phyloP scores from a whole-genome alignment of 73 alveolate species.

The Uronychia binucleata region DNA sequence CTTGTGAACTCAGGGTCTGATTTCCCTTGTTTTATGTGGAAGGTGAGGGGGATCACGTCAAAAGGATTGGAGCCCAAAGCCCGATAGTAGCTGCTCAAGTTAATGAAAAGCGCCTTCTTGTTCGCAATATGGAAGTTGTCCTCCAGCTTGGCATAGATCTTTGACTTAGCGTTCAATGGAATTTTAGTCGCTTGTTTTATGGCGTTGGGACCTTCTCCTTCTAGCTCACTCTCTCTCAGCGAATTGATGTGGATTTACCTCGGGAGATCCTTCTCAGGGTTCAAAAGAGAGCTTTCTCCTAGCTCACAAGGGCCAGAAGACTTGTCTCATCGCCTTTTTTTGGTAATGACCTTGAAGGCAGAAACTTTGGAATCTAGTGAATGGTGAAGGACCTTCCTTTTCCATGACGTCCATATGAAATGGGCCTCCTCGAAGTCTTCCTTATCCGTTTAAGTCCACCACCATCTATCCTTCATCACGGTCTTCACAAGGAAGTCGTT shows the following conservation, averaged over 20 bases:
- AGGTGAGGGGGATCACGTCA: conserved; percentile 33
- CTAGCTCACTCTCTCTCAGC: background rate
- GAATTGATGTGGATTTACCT: too few relatives aligned
- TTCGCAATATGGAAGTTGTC: conserved; percentile 37
- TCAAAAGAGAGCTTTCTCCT: too few relatives aligned
- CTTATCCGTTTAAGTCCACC: conserved; percentile 43
- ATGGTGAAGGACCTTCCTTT: conserved; percentile 31
- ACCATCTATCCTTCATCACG: conserved; percentile 25
- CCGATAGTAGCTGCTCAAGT: conserved; percentile 11
- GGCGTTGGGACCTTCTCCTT: background rate
- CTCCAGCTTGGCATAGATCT: conserved; percentile 29
- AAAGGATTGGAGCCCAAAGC: conserved; percentile 31
- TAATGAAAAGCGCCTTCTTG: conserved; percentile 28
- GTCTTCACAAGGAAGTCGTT: conserved; percentile 16
- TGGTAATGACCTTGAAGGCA: background rate
- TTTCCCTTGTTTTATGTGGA: conserved; percentile 13
- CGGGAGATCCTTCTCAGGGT: too few relatives aligned
- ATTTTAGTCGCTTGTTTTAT: background rate
- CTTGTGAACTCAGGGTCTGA: conserved; percentile 22
- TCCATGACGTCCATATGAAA: conserved; percentile 53
- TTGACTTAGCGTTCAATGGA: background rate
- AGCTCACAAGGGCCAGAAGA: background rate
- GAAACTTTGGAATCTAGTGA: background rate
- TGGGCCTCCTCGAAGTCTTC: conserved; percentile 39
- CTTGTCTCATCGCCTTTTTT: background rate